Conservation (phyloP, 208 protist species). For the Crithidia thermophila region DNA sequence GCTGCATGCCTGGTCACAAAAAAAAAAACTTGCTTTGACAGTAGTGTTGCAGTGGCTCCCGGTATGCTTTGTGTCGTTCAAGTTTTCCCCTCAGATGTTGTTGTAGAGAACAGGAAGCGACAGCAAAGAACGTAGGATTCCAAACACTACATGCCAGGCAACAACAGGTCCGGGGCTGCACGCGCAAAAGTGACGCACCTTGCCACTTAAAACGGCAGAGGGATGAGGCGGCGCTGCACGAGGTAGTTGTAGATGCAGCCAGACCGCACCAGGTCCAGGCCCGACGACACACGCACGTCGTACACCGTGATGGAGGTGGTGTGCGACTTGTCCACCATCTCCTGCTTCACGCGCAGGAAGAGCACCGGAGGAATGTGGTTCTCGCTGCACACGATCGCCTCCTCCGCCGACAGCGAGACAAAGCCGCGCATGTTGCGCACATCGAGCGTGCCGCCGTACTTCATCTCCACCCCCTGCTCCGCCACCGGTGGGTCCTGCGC, state of each 20-base stretch:
- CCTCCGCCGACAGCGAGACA: conserved; percentile 72
- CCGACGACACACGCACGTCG: conserved; percentile 81
- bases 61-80: background rate
- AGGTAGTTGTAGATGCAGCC: conserved; percentile 78
- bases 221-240: conserved; percentile 61
- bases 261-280: conserved; percentile 81
- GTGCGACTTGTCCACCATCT: conserved; percentile 80
- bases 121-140: too few species aligned
- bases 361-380: conserved; percentile 86
- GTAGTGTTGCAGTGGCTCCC: background rate
- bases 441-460: conserved; percentile 82
- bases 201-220: conserved; percentile 41
- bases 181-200: background rate
- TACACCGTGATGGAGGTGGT: conserved; percentile 76
- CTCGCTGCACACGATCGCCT: conserved; percentile 82
- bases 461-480: conserved; percentile 54
- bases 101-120: too few species aligned
- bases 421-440: conserved; percentile 86
- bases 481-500: conserved; percentile 8
- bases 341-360: conserved; percentile 87
- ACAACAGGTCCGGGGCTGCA: background rate
- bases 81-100: too few species aligned
- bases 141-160: background rate
- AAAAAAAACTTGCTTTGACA: background rate
- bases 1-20: too few species aligned